phyloP scores from a whole-genome alignment of 2,329 filamentous ascomycete species.

The Teratosphaeria destructans region DNA sequence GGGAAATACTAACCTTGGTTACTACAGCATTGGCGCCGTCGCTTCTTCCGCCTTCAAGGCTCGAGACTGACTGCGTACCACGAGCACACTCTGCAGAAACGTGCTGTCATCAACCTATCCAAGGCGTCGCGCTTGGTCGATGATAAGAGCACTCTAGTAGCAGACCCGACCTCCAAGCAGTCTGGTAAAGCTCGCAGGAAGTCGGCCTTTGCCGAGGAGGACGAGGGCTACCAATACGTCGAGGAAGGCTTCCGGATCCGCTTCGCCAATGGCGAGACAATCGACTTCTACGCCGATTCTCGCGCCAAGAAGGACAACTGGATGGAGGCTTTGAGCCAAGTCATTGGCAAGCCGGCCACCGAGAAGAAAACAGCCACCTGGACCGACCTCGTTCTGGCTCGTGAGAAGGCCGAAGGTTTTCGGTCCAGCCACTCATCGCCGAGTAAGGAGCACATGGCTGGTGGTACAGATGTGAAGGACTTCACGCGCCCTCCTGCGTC shows the following conservation, averaged over 20 bases:
- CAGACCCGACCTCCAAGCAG: slow-evolving; percentile 51
- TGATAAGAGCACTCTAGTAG: slow-evolving; percentile 71
- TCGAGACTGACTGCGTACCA: slow-evolving; percentile 92
- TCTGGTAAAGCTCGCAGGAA: slow-evolving; percentile 52
- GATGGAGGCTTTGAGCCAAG: slow-evolving; percentile 79
- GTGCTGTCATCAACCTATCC: slow-evolving; percentile 89
- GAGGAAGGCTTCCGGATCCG: slow-evolving; percentile 98
- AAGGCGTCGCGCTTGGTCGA: slow-evolving; percentile 92
- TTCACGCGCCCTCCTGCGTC: slow-evolving; percentile 17
- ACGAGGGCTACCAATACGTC: slow-evolving; percentile 99
- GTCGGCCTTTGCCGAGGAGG: slow-evolving; percentile 93
- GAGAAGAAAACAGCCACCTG: slow-evolving; percentile 40
- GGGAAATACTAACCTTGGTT: slow-evolving; percentile 1
- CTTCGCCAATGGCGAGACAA: slow-evolving; percentile 95
- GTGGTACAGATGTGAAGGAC: slow-evolving; percentile 12
- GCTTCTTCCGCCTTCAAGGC: slow-evolving; percentile 90
- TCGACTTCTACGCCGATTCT: slow-evolving; percentile 95
- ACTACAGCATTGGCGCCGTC: slow-evolving; percentile 82
- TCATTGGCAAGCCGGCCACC: slow-evolving; percentile 46
- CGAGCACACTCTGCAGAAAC: slow-evolving; percentile 86
- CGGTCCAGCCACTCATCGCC: not conserved
- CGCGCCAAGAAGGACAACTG: slow-evolving; percentile 81
- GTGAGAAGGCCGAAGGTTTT: slow-evolving; percentile 21
- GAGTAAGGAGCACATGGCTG: not conserved
- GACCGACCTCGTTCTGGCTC: slow-evolving; percentile 49